Base-by-base conservation (phyloP, 1,139 yeast genomes). In the Chernovozyma aurita region DNA sequence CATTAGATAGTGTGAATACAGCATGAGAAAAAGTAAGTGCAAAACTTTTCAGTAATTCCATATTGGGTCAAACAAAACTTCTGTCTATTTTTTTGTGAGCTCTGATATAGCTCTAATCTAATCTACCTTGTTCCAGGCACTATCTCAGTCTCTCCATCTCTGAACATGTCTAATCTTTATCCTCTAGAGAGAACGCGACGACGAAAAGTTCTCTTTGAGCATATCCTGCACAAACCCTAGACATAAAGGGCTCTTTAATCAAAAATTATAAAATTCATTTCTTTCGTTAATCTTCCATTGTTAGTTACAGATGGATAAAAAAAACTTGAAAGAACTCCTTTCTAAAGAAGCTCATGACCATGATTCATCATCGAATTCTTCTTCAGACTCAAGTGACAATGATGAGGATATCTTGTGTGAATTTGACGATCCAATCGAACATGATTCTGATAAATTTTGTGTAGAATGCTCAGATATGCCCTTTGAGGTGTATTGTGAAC, bases 391-490 rank as follows among this genome's bases (percentile, higher is more conserved):
- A 9, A 20, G 17, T 15, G 37, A 24, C 14, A 17, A 21, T 5
- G 36, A 30, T n/a, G 31, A 31, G 8, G 37, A 35, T 18, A 24
- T 35, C 9, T 30, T 20, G n/a, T 33, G 33, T 24, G 37, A 25
- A 4, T 28, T 25, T 17, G 20, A 30, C n/a, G 31, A n/a, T 6
- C 9, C 28, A 2, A 11, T n/a, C 12, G 14, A 18, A 2, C 28
- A 5, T 8, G 36, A 30, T 15, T 12, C 6, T 8, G 31, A 22
- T 17, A 12, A 22, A 13, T 57, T 71, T 29, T 81, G 90, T 55
- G 65, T 76, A 12, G 88, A 81, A 46, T 82, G 90, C 53, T 74
- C 74, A 24, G 85, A 82, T 50, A 84, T 79, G 76, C 80, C 83
- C 18, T 62, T 74, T 4, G 85, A 79, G 44, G 56, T 78, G 9